Evolutionary conservation across 441 rosid genomes (phyloP).

Genomic region (Hura crepitans): DNA sequence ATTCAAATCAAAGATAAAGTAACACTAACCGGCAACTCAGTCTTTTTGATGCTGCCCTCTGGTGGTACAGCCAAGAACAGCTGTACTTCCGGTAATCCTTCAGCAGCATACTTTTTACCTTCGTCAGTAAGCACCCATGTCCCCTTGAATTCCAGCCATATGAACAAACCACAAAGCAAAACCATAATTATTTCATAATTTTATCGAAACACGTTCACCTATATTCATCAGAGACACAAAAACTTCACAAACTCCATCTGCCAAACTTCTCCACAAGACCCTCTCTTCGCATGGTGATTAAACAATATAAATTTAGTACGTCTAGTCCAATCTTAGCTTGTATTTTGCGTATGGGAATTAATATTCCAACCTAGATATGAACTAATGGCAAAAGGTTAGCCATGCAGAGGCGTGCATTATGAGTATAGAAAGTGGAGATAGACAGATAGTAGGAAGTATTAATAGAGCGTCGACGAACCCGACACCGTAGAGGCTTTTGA

Average conservation of each 20-base stretch:
- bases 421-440: not conserved
- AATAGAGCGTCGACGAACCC: slow-evolving; percentile 67
- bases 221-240: not conserved
- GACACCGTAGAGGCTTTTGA: slow-evolving; percentile 83
- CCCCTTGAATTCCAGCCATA: slow-evolving; percentile 58
- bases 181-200: not conserved
- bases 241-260: not conserved
- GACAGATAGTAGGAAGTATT: not conserved
- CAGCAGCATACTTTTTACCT: slow-evolving; percentile 60
- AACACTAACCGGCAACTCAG: slow-evolving; percentile 57
- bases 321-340: not conserved
- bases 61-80: slow-evolving; percentile 70
- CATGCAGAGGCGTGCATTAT: no score
- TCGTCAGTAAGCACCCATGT: slow-evolving; percentile 77
- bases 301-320: not conserved
- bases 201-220: not conserved
- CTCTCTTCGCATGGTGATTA: not conserved
- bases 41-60: slow-evolving; percentile 66
- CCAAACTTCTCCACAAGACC: not conserved
- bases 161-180: not conserved
- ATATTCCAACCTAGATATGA: not conserved
- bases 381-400: not conserved
- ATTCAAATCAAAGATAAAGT: not conserved
- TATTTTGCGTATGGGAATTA: not conserved
- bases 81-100: slow-evolving; percentile 79